Percentiles rank a stretch among this genome's conserved stretches.
Conservation (phyloP, 805 yeast genomes). For the Pichia phayaonensis region DNA sequence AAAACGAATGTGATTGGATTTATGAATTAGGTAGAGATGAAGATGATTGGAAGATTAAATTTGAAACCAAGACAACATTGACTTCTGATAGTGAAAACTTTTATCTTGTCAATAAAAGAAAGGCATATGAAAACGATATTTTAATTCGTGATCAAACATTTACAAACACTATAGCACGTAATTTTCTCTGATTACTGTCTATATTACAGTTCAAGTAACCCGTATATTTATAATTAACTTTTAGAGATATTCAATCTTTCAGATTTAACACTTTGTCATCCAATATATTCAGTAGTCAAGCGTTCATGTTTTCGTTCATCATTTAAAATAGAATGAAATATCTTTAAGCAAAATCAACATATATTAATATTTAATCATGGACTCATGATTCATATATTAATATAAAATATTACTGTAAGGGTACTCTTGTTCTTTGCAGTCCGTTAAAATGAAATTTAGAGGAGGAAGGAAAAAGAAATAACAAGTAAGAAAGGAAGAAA, state of each 20-base stretch:
- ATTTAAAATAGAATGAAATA: not conserved
- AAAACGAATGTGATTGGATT: conserved; percentile 33
- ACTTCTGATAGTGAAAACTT: conserved; percentile 28
- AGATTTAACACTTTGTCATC: conserved; percentile 12
- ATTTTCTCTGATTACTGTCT: conserved; percentile 19
- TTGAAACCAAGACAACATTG: conserved; percentile 28
- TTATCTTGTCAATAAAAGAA: conserved; percentile 26
- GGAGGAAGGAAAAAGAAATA: not conserved
- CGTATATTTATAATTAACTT: not conserved
- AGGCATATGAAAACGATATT: conserved; percentile 30
- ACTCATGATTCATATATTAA: not conserved
- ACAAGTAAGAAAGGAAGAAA: not conserved
- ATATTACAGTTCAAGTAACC: not conserved
- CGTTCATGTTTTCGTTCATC: conserved; percentile 12
- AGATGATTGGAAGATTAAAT: conserved; percentile 32
- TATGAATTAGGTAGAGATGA: conserved; percentile 35
- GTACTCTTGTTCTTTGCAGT: too few species aligned
- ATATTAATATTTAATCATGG: not conserved
- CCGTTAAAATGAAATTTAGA: too few species aligned
- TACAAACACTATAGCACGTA: conserved; percentile 30
- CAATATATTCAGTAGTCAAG: conserved; percentile 11
- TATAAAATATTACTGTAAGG: not conserved
- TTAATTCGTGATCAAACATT: conserved; percentile 29
- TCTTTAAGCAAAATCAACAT: not conserved
- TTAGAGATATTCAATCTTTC: not conserved